Evolutionary conservation across 169 alveolate genomes (phyloP), one percentile per base, ranked within the genome.

Genomic region (Eimeria praecox): DNA sequence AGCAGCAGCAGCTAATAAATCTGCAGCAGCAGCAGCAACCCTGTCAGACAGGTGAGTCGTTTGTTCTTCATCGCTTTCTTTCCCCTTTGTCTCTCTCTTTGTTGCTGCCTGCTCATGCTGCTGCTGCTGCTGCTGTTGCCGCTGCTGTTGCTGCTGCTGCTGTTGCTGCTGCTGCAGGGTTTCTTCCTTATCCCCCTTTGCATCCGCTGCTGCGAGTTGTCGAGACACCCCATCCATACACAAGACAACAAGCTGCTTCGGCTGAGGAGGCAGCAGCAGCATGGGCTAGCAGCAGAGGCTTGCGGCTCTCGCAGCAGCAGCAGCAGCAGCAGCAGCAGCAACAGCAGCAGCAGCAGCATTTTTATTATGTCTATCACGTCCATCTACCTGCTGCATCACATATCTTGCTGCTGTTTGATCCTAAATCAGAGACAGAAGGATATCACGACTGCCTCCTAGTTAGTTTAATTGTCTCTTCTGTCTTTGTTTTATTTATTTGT

Each of bases 261-360:
- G 52, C 93, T 27, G 93, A 87, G 82, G 93, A 87, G 83, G 93
- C 93, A 56, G 83, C 93, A 35, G 83, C 62, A 27, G 93, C 93
- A 27, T 87, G 93, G 93, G 93, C 93, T 42, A 87, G 93, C 93
- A 87, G 83, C 93, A 59, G 64, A 30, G 93, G 93, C 20, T 59
- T 87, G 5, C 49, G 59, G 64, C 93, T 87, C 27, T 54, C 75
- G 71, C 91, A 56, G 54, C 44, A 33, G 91, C 93, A 87, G 83
- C 83, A 62, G 92, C 40, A 83, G n/a, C 71, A 83, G 77, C 85
- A 73, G 89, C 89, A 3, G 87, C 49, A 42, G 90, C 90, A 42
- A 42, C 90, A 46, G 44, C 64, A 52, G 75, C 66, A 52, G 56
- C 92, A 54, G 54, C 83, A 87, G 83, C 93, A 87, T 46, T 87